Conservation (phyloP, 2,329 filamentous ascomycete species). For the Alternaria longipes region DNA sequence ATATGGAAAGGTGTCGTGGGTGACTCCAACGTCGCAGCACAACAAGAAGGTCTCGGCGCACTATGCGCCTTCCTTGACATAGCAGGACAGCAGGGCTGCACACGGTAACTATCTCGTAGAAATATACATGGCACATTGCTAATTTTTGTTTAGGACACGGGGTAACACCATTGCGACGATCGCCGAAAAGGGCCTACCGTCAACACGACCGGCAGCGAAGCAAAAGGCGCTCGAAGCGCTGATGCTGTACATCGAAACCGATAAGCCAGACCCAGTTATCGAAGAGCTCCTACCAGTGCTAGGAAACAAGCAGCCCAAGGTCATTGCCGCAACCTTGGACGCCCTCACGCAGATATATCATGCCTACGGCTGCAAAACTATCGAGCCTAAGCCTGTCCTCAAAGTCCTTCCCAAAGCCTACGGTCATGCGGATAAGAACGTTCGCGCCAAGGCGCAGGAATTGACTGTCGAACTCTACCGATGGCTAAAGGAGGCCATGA, state of each 20-base stretch:
- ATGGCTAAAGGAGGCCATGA: constrained; percentile 98
- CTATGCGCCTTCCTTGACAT: constrained; percentile 94
- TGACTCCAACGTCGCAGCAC: constrained; percentile 96
- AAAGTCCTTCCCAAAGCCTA: constrained; percentile 91
- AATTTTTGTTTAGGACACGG: constrained; percentile 67
- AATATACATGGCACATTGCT: neutral
- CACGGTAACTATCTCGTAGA: constrained; percentile 66
- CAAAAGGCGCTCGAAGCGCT: constrained; percentile 85
- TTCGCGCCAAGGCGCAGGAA: constrained; percentile 90
- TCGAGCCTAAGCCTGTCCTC: constrained; percentile 90
- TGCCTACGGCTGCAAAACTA: constrained; percentile 92
- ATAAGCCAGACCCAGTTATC: constrained; percentile 83
- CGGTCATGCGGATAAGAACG: constrained; percentile 97
- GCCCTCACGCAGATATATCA: constrained; percentile 87
- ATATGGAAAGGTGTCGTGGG: constrained; percentile 92
- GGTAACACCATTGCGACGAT: constrained; percentile 78
- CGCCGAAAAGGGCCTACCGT: constrained; percentile 89
- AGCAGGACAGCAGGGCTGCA: constrained; percentile 79
- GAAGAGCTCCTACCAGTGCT: constrained; percentile 88
- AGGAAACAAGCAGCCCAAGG: constrained; percentile 89
- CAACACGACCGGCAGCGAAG: constrained; percentile 88
- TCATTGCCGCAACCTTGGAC: constrained; percentile 77
- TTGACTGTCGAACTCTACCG: constrained; percentile 93
- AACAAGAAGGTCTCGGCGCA: constrained; percentile 88
- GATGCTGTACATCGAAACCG: constrained; percentile 87